Conservation (phyloP, 2,329 filamentous ascomycete genomes). For the Microthyrium microscopicum region DNA sequence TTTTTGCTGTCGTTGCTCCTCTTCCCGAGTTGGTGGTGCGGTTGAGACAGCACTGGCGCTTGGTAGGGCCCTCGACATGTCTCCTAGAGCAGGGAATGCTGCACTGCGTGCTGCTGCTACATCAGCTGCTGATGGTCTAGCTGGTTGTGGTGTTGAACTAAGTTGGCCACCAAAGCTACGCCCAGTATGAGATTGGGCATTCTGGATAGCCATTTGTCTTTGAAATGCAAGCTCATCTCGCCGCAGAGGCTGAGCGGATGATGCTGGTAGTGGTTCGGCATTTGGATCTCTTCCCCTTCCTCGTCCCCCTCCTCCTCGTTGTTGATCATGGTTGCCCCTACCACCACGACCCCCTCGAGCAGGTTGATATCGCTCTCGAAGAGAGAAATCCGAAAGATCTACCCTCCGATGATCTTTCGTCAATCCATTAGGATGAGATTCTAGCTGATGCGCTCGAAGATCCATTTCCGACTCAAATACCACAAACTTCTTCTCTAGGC, state of each 20-base stretch:
- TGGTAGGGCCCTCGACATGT: slow-evolving; percentile 9
- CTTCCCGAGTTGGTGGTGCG: slow-evolving; percentile 41
- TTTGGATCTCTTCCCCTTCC: slow-evolving; percentile 74
- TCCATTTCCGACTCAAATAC: slow-evolving; percentile 94
- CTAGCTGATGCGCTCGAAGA: slow-evolving; percentile 80
- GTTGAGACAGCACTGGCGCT: slow-evolving; percentile 13
- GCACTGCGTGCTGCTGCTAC: slow-evolving; percentile 2
- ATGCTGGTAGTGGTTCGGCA: slow-evolving; percentile 57
- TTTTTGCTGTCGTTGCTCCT: slow-evolving; percentile 62
- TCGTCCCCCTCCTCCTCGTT: slow-evolving; percentile 23
- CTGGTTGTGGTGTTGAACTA: slow-evolving; percentile 26
- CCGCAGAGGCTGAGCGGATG: slow-evolving; percentile 63
- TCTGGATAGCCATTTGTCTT: slow-evolving; percentile 80
- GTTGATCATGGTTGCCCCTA: slow-evolving; percentile 2
- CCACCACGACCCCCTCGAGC: slow-evolving; percentile 28
- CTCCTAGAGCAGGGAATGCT: not conserved
- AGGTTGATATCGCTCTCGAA: slow-evolving; percentile 36
- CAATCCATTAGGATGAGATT: slow-evolving; percentile 60
- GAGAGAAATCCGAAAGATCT: slow-evolving; percentile 63
- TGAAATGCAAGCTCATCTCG: slow-evolving; percentile 86
- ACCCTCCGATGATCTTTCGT: slow-evolving; percentile 80
- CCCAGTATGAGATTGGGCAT: slow-evolving; percentile 61
- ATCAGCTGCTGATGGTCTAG: not conserved
- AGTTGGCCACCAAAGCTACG: slow-evolving; percentile 77
- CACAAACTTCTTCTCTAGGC: slow-evolving; percentile 91